Evolutionary conservation across 257 asterid genomes (phyloP).

Genomic region (Oldenlandia corymbosa): DNA sequence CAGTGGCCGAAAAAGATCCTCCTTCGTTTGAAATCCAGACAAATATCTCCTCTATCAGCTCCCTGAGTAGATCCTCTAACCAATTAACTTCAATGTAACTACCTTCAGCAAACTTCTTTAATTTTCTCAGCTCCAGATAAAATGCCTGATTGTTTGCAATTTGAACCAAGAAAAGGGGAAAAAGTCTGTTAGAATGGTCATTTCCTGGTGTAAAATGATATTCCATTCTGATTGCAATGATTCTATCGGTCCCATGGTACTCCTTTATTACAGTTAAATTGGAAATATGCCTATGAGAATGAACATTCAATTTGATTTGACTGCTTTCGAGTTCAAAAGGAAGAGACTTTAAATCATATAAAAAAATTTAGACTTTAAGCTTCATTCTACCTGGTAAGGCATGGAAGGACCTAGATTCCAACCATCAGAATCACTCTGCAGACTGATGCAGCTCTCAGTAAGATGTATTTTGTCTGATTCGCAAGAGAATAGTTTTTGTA

Average conservation of each 20-base stretch:
- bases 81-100: conserved; percentile 39
- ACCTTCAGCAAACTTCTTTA: conserved; percentile 44
- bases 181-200: background rate
- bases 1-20: conserved; percentile 21
- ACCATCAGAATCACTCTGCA: conserved; percentile 29
- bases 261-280: too few relatives aligned
- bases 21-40: conserved; percentile 34
- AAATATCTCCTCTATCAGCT: conserved; percentile 42
- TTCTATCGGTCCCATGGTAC: background rate
- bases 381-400: conserved; percentile 54
- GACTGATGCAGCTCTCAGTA: conserved; percentile 24
- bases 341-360: background rate
- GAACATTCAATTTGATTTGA: too few relatives aligned
- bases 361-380: too few relatives aligned
- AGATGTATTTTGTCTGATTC: conserved; percentile 29
- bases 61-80: conserved; percentile 43
- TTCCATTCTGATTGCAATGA: background rate
- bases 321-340: background rate
- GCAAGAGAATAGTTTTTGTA: conserved; percentile 35
- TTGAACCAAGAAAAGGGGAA: background rate
- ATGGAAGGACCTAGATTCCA: conserved; percentile 43
- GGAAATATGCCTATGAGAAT: too few relatives aligned
- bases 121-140: conserved; percentile 53
- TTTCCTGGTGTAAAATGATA: background rate
- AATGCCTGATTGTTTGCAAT: conserved; percentile 40